Evolutionary conservation across 495 filamentous ascomycete genomes (phyloP), one percentile per base, ranked within the genome.

Genomic region (Annulohypoxylon moriforme): DNA sequence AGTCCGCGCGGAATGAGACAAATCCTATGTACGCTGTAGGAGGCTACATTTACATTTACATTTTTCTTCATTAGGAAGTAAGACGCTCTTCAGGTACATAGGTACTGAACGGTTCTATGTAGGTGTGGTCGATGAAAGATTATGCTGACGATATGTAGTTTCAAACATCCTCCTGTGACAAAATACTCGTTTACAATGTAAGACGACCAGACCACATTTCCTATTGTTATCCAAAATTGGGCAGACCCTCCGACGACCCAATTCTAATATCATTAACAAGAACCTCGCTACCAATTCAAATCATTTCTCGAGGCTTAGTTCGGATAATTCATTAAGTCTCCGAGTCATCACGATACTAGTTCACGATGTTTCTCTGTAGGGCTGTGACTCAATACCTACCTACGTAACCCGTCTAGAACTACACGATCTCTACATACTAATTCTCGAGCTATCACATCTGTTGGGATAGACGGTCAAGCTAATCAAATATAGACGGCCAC

Each of bases 271-370:
- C 11, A 38, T 58, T 29, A 53, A 8, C 50, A 36, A 49, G 36
- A 36, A 16, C 38, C 5, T 71, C 47, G 56, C 29, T 61, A 62
- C 68, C 61, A 34, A 16, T 36, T 46, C 50, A 67, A 14, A 22
- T 49, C 49, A 31, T 44, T 24, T 40, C 42, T 53, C 24, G n/a
- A 62, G 31, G 42, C 7, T 46, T 64, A 55, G 40, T 46, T 50
- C 47, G 60, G 60, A 20, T 31, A 58, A 44, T 67, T 40, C 61
- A 66, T 59, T 52, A 69, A 73, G 49, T 69, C 62, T 69, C 71
- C 71, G 71, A 69, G 10, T 27, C 65, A 27, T 67, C 66, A 29
- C 11, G 31, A 63, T 66, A 20, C 47, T 57, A 36, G 56, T 34
- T 53, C 25, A 50, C 55, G 56, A 60, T 58, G 31, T 16, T 20